phyloP scores from a whole-genome alignment of 805 yeast genomes.

The Myxozyma kluyveri region DNA sequence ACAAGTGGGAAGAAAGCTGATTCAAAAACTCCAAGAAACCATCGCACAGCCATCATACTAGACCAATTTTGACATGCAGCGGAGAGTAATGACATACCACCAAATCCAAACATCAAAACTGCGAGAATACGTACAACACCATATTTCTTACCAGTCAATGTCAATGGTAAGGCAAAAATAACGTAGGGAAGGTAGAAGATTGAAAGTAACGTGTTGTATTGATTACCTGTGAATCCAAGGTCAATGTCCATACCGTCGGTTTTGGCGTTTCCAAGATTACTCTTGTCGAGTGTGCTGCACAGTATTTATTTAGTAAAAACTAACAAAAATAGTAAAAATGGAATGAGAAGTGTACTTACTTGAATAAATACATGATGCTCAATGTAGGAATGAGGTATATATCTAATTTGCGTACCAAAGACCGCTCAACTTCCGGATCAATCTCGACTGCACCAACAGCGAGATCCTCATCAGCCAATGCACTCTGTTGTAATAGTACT shows the following conservation, averaged over 20 bases:
- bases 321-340: not conserved
- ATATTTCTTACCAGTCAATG: constrained; percentile 43
- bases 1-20: constrained; percentile 43
- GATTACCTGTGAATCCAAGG: constrained; percentile 43
- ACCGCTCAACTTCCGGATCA: constrained; percentile 33
- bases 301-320: constrained; percentile 1
- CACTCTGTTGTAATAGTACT: constrained; percentile 16
- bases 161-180: constrained; percentile 46
- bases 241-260: constrained; percentile 48
- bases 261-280: constrained; percentile 51
- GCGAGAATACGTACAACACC: constrained; percentile 49
- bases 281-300: constrained; percentile 45
- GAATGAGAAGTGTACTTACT: constrained; percentile 28
- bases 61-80: constrained; percentile 46
- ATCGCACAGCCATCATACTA: constrained; percentile 47
- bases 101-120: constrained; percentile 46
- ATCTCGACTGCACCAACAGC: constrained; percentile 12
- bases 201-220: constrained; percentile 49
- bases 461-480: constrained; percentile 23
- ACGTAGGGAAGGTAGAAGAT: constrained; percentile 49
- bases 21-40: constrained; percentile 54
- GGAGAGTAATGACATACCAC: constrained; percentile 43
- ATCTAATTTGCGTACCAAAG: constrained; percentile 44
- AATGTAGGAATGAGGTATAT: constrained; percentile 46
- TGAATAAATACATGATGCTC: constrained; percentile 49